Evolutionary conservation across 768 basidiomycete species (phyloP), one percentile per base, ranked within the genome.

Genomic region (Lyophyllum semitale): DNA sequence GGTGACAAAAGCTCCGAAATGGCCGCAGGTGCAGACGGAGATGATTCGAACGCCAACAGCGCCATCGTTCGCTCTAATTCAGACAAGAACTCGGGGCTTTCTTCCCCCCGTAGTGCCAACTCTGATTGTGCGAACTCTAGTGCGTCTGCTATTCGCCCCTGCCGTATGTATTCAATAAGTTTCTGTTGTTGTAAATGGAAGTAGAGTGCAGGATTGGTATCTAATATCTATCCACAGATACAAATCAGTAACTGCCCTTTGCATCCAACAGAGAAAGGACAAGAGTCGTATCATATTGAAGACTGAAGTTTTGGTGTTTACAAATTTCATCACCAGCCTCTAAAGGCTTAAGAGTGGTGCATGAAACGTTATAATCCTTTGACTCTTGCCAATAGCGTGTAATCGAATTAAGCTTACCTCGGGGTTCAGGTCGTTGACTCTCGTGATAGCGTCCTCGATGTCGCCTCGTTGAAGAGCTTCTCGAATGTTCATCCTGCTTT

Each of bases 41-140:
- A 77, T 2, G 84, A 78, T 58, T 91, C 88, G 69, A 93, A 93
- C 38, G 89, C 91, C 33, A 99, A 74, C 44, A 98, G 72, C 30
- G 94, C 91, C 94, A 98, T 98, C 27, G 95, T 96, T 48, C 87
- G 83, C 73, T 99, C 97, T 41, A 98, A 77, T 68, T 98, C 95
- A 18, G 84, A 74, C 42, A 98, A 78, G 70, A 96, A 98, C 68
- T 96, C 91, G 0, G 94, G 95, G 55, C 89, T 92, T 75, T 97
- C 93, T 66, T 97, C 93, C 3, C 94, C 96, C 6, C 95, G 87
- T 17, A 94, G 95, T 4, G 97, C 97, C 11, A 99, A 79, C 69
- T 98, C 95, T 48, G 85, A 82, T 63, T 98, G 93, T 2, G 97
- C 97, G 75, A 98, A 99, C 51, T 83, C 76, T 45, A 99, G 74